These are phyloP conservation scores for Graphiopsis chlorocephala DNA, from an alignment of 2,329 filamentous ascomycete species.

Conservation along the genomic window DNA sequence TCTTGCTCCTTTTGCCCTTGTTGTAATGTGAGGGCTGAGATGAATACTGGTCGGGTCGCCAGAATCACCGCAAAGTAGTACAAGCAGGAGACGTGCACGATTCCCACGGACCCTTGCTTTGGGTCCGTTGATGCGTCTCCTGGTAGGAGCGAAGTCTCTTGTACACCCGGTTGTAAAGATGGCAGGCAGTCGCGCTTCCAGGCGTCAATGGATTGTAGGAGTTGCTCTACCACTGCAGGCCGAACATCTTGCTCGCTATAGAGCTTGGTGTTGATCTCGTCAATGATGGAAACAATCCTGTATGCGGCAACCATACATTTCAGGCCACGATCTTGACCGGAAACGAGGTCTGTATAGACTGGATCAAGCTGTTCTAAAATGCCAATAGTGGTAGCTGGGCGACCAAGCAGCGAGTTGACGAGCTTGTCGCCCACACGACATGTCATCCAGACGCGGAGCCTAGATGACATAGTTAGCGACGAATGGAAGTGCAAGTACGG, in stretches of 20 bases:
- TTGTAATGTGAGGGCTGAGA: conserved; percentile 44
- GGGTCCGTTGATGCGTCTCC: not conserved
- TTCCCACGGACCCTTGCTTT: conserved; percentile 20
- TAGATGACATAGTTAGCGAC: conserved; percentile 15
- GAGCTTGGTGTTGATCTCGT: conserved; percentile 14
- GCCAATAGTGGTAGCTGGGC: conserved; percentile 23
- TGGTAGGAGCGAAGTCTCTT: not conserved
- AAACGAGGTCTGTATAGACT: not conserved
- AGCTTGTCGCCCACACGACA: conserved; percentile 13
- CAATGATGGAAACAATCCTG: conserved; percentile 14
- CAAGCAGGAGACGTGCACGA: conserved; percentile 54
- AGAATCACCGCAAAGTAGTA: conserved; percentile 61
- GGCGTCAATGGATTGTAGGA: conserved; percentile 18
- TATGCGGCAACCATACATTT: conserved; percentile 8
- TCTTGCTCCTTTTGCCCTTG: not conserved
- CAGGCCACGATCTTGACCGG: not conserved
- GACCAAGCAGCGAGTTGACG: conserved; percentile 21
- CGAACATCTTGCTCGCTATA: conserved; percentile 5
- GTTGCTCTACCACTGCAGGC: conserved; percentile 1
- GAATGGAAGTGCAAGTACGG: conserved; percentile 18
- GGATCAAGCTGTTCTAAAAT: conserved; percentile 18
- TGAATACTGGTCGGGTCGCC: conserved; percentile 55
- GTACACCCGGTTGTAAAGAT: not conserved
- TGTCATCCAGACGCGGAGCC: conserved; percentile 12
- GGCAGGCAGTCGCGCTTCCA: conserved; percentile 14